Base-by-base conservation (phyloP, 805 yeast species). In the Hanseniaspora lachancei region DNA sequence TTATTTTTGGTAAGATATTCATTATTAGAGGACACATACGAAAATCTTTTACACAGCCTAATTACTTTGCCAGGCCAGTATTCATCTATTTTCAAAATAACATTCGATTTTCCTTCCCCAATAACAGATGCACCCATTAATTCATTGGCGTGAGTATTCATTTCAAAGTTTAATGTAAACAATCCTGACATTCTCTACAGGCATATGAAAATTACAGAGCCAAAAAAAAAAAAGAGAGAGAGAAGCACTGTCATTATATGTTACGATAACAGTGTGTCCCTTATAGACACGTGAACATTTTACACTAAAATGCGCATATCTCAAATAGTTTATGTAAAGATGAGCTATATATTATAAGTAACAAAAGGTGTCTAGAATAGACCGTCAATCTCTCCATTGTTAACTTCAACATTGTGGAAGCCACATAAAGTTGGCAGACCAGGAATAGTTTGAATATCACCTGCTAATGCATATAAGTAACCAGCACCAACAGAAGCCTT, bases 361-460 rank as follows among this genome's bases (percentile, higher is more conserved):
- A 13, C 23, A 18, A 18, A 16, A 38, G 40, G 5, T 32, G 6
- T 24, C 20, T 66, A 84, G 66, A 84, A 84, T 71, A 85, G 77
- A 49, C 93, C 93, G 63, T 84, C 89, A 61, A 85, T 85, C 64
- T 85, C 86, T 57, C 89, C 91, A 60, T 84, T 78, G 43, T 81
- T 87, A 54, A 85, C 88, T 70, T 85, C 93, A 51, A 85, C 88
- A 62, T 85, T 84, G 91, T 85, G 85, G 71, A 81, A 85, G 42
- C 95, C 93, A 67, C 86, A 81, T 66, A 84, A 86, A 4, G 95
- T 85, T 57, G 93, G 86, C 67, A 85, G 75, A 58, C 95, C 93
- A 32, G 95, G 95, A 63, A 85, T 85, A 47, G 95, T 85, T 74
- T 82, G 86, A 64, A 85, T 85, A 68, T 84, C 89, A 55, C 88